Base-by-base conservation (phyloP, 345 rosid species). In the Diplotaxis tenuifolia region DNA sequence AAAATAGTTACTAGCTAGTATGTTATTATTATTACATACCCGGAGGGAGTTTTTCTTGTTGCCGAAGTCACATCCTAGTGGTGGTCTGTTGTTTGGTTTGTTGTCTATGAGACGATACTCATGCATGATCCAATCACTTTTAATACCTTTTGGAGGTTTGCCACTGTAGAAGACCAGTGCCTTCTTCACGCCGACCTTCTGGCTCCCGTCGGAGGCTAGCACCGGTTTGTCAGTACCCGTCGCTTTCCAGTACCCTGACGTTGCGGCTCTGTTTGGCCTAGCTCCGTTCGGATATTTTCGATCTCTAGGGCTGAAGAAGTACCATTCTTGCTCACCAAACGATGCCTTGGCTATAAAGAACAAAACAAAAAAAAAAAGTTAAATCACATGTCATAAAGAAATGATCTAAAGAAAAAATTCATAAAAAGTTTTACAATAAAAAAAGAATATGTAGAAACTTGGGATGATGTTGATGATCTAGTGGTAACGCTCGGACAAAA, bases 211-310 rank as follows among this genome's bases (percentile, higher is more conserved):
- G 0, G 74, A 54, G 0, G 93, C 85, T 4, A 88, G 77, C 49
- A 92, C 91, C 20, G 99, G 99, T 82, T 92, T 95, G 68, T 95
- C 99, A 0, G 97, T 95, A 22, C 99, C 99, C 0, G 99, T 96
- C 0, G 99, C 99, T 83, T 96, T 96, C 99, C 99, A 96, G 53
- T 96, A 96, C 14, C 99, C 99, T 0, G 99, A 92, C 8, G 99
- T 92, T 2, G 99, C 98, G 0, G 98, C 99, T 72, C 99, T 76
- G 84, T 96, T 96, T 1, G 99, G 99, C 73, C 99, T 79, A 6
- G 96, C 97, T 22, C 99, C 97, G 57, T 95, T 95, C 20, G 99
- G 99, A 60, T 95, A 95, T 76, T 95, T 95, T 67, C 99, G 79
- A 73, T 95, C 99, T 71, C 99, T 56, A 0, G 99, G 99, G 70